Base-by-base conservation (phyloP, 441 rosid genomes). In the Pelargonium australe region DNA sequence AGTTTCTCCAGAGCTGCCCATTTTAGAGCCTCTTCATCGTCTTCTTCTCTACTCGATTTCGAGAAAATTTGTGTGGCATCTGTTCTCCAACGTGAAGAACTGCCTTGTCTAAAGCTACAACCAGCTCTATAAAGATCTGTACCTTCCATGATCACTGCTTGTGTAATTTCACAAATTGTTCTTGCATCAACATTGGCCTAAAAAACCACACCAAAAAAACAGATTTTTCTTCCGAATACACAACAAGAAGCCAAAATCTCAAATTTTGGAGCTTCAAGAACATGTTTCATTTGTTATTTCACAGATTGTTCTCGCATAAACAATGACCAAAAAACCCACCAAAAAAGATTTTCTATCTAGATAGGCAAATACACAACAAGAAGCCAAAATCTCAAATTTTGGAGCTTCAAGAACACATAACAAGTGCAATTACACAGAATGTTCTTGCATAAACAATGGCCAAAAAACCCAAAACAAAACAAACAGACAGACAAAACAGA, bases 1-100 rank as follows among this genome's bases (percentile, higher is more conserved):
- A 90, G 81, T 73, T 74, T 87, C 80, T 90, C 90, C 2, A 90
- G 62, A 17, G 85, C 87, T 37, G 93, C 93, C 92, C 93, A 87
- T 73, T 49, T 84, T 41, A 87, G 77, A 68, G 84, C 91, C 70
- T 87, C 89, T 70, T 89, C 96, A 0, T 88, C 93, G 44, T 86
- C 82, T 58, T 86, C 88, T 4, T 78, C 80, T 37, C 88, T 55
- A 13, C 9, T 44, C 1, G 47, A 44, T 44, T 12, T 11, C 3
- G 77, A 79, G 1, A 88, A 81, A 5, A 63, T 71, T 7, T 75
- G 78, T 57, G n/a, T 55, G 10, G 63, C 73, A 58, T 34, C 71
- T 70, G 70, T 75, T 68, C 78, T 80, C 84, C 87, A 70, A 41
- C 11, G 69, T 0, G 87, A 79, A 1, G 75, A 67, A 64, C 83